Percentiles rank a stretch among this genome's conserved stretches.
Conservation (phyloP, 116 monocot genomes). For the Dioscorea cayenensis region DNA sequence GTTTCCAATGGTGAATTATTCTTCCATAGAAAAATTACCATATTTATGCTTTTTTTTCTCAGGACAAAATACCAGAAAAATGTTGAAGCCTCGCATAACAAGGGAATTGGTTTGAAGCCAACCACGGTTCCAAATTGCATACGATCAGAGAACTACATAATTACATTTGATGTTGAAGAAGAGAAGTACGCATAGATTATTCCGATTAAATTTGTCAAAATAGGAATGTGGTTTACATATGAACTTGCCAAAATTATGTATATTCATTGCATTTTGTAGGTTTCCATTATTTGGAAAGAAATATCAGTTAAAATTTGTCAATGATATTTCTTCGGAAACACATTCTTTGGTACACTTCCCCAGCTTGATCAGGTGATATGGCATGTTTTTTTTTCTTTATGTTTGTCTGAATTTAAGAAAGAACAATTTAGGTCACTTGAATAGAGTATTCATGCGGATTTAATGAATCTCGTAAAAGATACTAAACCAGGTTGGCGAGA, state of each 20-base stretch:
- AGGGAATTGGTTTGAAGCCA: conserved; percentile 59
- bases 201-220: not conserved
- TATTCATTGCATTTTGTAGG: conserved; percentile 29
- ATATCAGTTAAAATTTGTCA: conserved; percentile 80
- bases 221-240: not conserved
- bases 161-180: conserved; percentile 96
- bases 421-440: not conserved
- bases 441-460: conserved; percentile 1
- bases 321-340: conserved; percentile 57
- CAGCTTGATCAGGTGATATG: conserved; percentile 81
- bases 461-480: not conserved
- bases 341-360: conserved; percentile 96
- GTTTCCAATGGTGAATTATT: not conserved
- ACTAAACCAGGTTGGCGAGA: conserved; percentile 73
- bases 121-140: conserved; percentile 62
- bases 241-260: not conserved
- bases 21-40: not conserved
- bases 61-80: conserved; percentile 98
- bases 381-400: not conserved
- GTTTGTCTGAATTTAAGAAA: not conserved
- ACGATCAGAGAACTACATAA: conserved; percentile 86
- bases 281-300: conserved; percentile 98
- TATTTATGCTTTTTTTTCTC: conserved; percentile 7
- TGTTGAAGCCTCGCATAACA: conserved; percentile 92
- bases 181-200: conserved; percentile 60